A percentile compares a stretch with the other conserved stretches of the same genome.
These are phyloP conservation scores for Theobroma grandiflorum DNA, from an alignment of 441 rosid species.

Conservation along the genomic window DNA sequence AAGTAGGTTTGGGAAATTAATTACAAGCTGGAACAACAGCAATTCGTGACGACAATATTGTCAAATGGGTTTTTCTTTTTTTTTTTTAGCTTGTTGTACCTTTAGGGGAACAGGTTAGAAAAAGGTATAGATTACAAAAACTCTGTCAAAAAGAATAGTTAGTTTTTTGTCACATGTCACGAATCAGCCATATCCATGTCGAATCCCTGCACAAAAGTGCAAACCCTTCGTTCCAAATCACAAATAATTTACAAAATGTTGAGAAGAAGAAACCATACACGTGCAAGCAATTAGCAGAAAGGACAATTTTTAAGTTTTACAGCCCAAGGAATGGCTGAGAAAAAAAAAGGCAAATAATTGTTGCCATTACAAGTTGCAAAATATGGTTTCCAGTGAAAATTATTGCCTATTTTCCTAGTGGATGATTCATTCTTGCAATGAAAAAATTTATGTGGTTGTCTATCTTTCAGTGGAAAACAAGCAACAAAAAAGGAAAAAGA, in stretches of 20 bases:
- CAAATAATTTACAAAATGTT: conserved; percentile 23
- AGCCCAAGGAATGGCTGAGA: not conserved
- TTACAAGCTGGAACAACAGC: not conserved
- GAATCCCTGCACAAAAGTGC: conserved; percentile 8
- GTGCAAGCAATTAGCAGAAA: not conserved
- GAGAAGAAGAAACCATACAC: not conserved
- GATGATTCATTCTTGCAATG: conserved; percentile 16
- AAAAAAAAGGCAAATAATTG: not conserved
- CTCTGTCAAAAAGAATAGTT: not conserved
- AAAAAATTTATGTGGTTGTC: not conserved
- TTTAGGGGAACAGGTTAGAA: not conserved
- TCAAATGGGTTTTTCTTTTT: not conserved
- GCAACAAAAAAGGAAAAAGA: not conserved
- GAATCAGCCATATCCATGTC: conserved; percentile 6
- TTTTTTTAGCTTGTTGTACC: not conserved
- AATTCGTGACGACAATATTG: not conserved
- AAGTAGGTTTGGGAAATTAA: not conserved
- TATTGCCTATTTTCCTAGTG: not conserved
- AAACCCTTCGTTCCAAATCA: conserved; percentile 11
- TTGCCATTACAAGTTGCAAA: not conserved
- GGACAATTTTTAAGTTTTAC: conserved; percentile 2
- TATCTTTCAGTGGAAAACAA: not conserved
- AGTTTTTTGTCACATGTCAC: not conserved
- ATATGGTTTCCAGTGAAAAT: not conserved
- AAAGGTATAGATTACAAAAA: not conserved